Base-by-base conservation (phyloP, 192 early-diverging fungal species). In the Oehlia diaphana region DNA sequence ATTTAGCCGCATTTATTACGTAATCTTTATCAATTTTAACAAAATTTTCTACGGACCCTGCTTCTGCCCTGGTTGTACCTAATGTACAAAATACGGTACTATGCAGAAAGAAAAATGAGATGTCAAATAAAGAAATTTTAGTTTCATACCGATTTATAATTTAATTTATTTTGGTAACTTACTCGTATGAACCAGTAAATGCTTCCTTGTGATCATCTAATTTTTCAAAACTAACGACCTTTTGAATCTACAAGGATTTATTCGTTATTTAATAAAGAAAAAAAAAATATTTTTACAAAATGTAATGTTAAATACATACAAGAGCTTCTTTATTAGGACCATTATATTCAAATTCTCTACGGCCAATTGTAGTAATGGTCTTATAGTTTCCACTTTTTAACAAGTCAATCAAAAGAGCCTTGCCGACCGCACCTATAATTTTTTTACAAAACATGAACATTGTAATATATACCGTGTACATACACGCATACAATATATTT, bases 11-110 rank as follows among this genome's bases (percentile, higher is more conserved):
- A 50, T 87, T 89, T 8, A 96, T 73, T 13, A 92, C 90, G 74
- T 95, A 95, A 74, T 91, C 90, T 63, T 94, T 92, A 74, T 95
- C 95, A 61, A 95, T 92, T 80, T 91, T 92, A 70, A 87, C 81
- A 73, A 95, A 96, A 12, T 81, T 84, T 26, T 90, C 92, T 4
- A 89, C 87, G 6, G 83, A 83, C 9, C 94, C 94, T 2, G 93
- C 94, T 39, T 90, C 94, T 8, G 44, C 44, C 12, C 10, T 47
- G 44, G 9, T 47, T 12, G 44, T 47, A 12, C 44, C 44, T 47
- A 96, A 85, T 73, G 91, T 87, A 78, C 91, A 92, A 79, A 90
- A 95, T 39, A 93, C 90, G 63, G 88, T 86, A 77, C 89, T 90
- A 80, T 86, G 77, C 3, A 81, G 13, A 79, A 35, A 63, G 16